These are phyloP conservation scores for Diaporthe ampelina DNA, from an alignment of 2,329 filamentous ascomycete genomes.

Conservation along the genomic window DNA sequence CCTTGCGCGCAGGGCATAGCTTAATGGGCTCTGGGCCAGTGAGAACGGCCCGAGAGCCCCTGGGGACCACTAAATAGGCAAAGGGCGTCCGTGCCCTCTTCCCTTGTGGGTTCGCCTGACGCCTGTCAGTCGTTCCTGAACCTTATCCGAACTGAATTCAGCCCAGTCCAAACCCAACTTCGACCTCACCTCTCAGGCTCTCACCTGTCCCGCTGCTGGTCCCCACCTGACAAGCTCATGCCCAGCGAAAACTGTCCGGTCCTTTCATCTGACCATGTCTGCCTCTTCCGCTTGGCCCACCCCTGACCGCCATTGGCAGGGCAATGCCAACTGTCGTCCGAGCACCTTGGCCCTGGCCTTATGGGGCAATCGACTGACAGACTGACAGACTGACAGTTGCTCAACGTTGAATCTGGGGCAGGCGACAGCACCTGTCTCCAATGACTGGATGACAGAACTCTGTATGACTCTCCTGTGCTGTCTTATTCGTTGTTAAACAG, in stretches of 20 bases:
- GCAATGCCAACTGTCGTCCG: conserved; percentile 18
- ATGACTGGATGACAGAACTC: conserved; percentile 3
- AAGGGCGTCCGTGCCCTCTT: neutral
- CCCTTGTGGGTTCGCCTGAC: conserved; percentile 14
- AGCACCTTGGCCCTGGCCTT: conserved; percentile 1
- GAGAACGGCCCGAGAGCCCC: neutral
- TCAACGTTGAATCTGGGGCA: neutral
- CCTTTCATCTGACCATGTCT: conserved; percentile 19
- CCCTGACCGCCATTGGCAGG: conserved; percentile 26
- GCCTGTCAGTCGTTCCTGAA: conserved; percentile 14
- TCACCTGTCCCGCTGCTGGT: neutral
- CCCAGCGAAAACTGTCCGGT: neutral
- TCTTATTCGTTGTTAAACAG: neutral
- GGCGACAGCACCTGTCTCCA: neutral
- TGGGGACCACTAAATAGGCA: conserved; percentile 22
- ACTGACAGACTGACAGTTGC: neutral
- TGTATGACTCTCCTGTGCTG: neutral
- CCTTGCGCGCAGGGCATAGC: conserved; percentile 20
- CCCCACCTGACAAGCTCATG: conserved; percentile 31
- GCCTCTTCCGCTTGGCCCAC: conserved; percentile 5
- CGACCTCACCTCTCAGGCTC: conserved; percentile 5
- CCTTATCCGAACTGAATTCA: neutral
- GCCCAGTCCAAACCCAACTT: conserved; percentile 15
- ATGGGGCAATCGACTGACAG: neutral
- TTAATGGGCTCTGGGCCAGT: conserved; percentile 38